Evolutionary conservation across 257 asterid species (phyloP).

Genomic region (Solanum dulcamara): DNA sequence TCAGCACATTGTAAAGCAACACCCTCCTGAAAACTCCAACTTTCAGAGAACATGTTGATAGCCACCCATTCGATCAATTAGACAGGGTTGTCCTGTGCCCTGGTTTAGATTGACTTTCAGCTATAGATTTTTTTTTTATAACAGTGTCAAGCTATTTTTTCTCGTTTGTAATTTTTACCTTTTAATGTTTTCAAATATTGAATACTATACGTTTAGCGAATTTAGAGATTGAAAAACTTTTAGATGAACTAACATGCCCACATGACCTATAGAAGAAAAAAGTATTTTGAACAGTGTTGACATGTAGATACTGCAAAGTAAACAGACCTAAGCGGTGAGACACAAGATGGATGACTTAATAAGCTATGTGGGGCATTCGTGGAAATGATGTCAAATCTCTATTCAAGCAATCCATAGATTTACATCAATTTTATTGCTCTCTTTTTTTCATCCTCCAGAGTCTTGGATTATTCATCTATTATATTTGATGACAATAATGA

Average conservation of each 20-base stretch:
- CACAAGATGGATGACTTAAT: neutral
- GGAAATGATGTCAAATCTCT: neutral
- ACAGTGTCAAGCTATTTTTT: neutral
- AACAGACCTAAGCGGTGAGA: neutral
- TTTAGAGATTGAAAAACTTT: neutral
- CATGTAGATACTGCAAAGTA: neutral
- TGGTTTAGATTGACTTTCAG: neutral
- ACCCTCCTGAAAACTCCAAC: neutral
- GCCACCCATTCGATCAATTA: neutral
- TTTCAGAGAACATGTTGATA: neutral
- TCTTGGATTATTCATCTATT: neutral
- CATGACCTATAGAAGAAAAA: neutral
- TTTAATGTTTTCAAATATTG: neutral
- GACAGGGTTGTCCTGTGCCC: neutral
- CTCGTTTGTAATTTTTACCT: neutral
- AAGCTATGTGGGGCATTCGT: neutral
- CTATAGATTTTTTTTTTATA: no score
- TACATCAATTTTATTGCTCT: neutral
- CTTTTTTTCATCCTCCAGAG: neutral
- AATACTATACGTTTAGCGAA: neutral
- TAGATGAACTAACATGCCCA: neutral
- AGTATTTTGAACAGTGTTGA: neutral
- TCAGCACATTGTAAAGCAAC: neutral
- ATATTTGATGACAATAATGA: neutral
- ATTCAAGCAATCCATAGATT: neutral